Evolutionary conservation across 1,284 basidiomycete species (phyloP).

Genomic region (Porodaedalea pini): DNA sequence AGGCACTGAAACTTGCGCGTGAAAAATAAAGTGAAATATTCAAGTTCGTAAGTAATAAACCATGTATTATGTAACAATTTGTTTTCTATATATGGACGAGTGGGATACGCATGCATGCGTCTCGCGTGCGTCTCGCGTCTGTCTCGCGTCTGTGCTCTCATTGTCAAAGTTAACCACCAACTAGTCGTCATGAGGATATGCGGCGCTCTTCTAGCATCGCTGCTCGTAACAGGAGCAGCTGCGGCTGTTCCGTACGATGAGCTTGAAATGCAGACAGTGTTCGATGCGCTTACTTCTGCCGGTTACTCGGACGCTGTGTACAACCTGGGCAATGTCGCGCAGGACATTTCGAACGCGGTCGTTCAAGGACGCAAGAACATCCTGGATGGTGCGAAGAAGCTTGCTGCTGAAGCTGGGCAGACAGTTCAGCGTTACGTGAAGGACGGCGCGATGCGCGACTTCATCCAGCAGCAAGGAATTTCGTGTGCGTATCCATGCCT

Average conservation of each 20-base stretch:
- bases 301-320: background rate
- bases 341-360: conserved; percentile 1
- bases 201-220: conserved; percentile 5
- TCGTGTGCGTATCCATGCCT: conserved; percentile 47
- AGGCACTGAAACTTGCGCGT: too few species aligned
- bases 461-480: conserved; percentile 60
- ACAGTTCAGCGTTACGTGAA: conserved; percentile 45
- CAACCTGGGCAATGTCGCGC: conserved; percentile 1
- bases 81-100: too few species aligned
- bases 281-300: conserved; percentile 1
- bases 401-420: conserved; percentile 23
- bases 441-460: conserved; percentile 49
- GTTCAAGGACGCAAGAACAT: conserved; percentile 5
- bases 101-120: background rate
- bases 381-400: conserved; percentile 13
- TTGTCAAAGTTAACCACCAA: background rate
- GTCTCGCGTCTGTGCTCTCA: too few species aligned
- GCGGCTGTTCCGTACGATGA: conserved; percentile 4
- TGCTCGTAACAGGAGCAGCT: conserved; percentile 5
- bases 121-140: too few species aligned
- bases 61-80: too few species aligned
- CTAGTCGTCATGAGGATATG: conserved; percentile 7
- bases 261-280: conserved; percentile 12
- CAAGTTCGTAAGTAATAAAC: too few species aligned
- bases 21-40: too few species aligned